Evolutionary conservation across 768 basidiomycete species (phyloP).

Genomic region (Cystobasidium ongulense): DNA sequence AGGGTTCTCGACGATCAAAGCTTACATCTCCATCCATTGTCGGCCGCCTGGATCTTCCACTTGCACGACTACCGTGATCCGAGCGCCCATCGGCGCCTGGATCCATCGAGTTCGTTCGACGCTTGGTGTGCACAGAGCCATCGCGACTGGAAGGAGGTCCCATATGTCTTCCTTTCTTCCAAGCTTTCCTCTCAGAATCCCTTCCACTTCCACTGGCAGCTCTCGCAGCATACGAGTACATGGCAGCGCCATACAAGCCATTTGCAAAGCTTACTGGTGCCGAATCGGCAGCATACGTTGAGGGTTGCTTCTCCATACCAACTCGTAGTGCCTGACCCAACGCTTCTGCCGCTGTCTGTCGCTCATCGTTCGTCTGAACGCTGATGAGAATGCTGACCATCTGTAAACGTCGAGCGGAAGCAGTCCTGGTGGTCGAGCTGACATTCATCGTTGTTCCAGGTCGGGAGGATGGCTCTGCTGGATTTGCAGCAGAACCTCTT

Average conservation of each 20-base stretch:
- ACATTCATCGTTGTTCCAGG: neutral
- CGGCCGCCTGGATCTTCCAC: neutral
- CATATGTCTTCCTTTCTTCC: slow-evolving; percentile 8
- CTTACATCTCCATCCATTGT: neutral
- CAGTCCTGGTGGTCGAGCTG: neutral
- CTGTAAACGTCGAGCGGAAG: slow-evolving; percentile 32
- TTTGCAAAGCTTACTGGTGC: neutral
- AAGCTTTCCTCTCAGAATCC: slow-evolving; percentile 1
- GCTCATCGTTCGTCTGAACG: slow-evolving; percentile 23
- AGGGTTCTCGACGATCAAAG: too few species aligned
- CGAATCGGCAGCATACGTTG: neutral
- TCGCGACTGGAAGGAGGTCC: neutral
- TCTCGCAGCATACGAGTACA: neutral
- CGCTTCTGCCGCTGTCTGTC: slow-evolving; percentile 18
- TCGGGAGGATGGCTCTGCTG: slow-evolving; percentile 7
- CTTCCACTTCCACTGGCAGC: neutral
- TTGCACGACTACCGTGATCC: neutral
- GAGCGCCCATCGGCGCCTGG: neutral
- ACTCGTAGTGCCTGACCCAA: slow-evolving; percentile 25
- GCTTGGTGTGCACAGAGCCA: neutral
- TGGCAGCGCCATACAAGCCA: slow-evolving; percentile 8
- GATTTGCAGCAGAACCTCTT: neutral
- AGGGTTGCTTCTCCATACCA: slow-evolving; percentile 12
- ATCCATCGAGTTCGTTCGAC: neutral
- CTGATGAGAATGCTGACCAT: slow-evolving; percentile 30